A percentile compares a stretch with the other conserved stretches of the same genome.
Evolutionary conservation across 371 early-diverging fungal genomes (phyloP).

Genomic region (Apophysomyces elegans): DNA sequence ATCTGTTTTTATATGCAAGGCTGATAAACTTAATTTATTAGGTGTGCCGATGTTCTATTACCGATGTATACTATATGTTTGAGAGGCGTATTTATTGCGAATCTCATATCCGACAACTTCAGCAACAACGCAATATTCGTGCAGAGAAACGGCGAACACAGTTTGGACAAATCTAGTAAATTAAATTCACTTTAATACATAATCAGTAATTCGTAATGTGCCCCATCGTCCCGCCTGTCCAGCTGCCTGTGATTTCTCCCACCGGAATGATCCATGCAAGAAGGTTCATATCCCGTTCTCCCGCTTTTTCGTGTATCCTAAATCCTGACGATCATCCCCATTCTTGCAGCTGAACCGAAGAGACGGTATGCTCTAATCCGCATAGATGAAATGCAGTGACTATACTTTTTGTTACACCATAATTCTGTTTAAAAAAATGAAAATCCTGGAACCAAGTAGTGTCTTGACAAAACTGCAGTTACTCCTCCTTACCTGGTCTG

Average conservation of each 20-base stretch:
- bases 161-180: constrained; percentile 29
- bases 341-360: neutral
- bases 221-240: neutral
- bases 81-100: constrained; percentile 72
- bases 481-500: too few relatives aligned
- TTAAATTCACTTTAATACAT: constrained; percentile 3
- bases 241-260: neutral
- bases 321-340: constrained; percentile 2
- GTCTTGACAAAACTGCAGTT: too few relatives aligned
- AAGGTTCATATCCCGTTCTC: neutral
- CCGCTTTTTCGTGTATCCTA: constrained; percentile 4
- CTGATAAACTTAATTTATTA: constrained; percentile 21
- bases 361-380: too few relatives aligned
- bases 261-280: constrained; percentile 3
- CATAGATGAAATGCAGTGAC: too few relatives aligned
- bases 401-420: too few relatives aligned
- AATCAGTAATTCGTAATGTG: constrained; percentile 4
- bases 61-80: constrained; percentile 74
- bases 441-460: too few relatives aligned
- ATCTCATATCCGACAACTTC: constrained; percentile 63
- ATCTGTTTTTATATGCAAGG: neutral
- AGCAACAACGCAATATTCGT: constrained; percentile 53
- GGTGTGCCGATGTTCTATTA: constrained; percentile 59
- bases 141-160: constrained; percentile 67
- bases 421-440: too few relatives aligned